Evolutionary conservation across 2,329 filamentous ascomycete species (phyloP), one percentile per base, ranked within the genome.

Genomic region (Ceratocystis ficicola): DNA sequence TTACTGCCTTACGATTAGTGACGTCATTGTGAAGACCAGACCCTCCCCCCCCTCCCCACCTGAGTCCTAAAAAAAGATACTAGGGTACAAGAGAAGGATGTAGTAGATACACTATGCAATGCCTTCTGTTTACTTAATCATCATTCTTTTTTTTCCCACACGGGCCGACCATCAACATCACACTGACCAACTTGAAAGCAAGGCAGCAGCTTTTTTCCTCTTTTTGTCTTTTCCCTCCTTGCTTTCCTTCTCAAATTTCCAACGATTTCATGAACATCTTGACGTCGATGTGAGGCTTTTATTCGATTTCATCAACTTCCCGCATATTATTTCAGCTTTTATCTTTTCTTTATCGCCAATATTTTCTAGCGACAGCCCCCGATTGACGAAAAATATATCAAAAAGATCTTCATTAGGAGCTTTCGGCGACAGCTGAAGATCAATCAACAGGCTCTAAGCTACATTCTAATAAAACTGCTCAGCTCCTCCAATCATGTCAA

Each of bases 391-490:
- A 57, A 57, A 5, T 12, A 6, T 17, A 30, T 5, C 3, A 57
- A 32, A 8, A 57, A 57, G 36, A 57, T 17, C 22, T 10, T 3
- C 22, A 30, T 32, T 6, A 30, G 28, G 28, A 25, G 28, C 20
- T 32, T 32, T 17, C 22, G 22, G 22, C 50, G 10, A 55, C 28
- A 12, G 28, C 25, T 1, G 25, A 57, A 57, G 3, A 57, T 12
- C 10, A 30, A 30, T 30, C 52, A 5, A 5, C 52, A 28, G 28
- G 96, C 96, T 92, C 86, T 91, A 66, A 85, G 88, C 71, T 93
- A 96, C 74, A 78, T 99, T 69, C 83, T 94, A 74, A 88, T 89
- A 71, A 96, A 95, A 80, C 94, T 97, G 81, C 85, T 90, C 66
- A 93, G 94, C 72, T 41, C 10, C 36, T 41, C 36, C 10, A 15